phyloP scores from a whole-genome alignment of 768 basidiomycete species.

The Pleurotus ostreatus region DNA sequence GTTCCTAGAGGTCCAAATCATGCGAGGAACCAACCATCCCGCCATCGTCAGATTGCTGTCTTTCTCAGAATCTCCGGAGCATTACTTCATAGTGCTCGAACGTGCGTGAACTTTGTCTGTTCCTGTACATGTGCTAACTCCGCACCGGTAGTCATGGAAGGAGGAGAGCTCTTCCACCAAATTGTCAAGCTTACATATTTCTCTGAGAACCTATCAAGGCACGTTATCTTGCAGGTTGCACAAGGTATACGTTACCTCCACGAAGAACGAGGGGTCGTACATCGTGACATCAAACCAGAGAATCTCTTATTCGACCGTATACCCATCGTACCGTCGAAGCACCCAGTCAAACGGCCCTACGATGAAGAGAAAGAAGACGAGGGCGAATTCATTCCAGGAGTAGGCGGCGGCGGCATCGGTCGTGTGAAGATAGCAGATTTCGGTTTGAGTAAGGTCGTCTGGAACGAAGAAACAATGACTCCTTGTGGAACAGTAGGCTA shows the following conservation, averaged over 20 bases:
- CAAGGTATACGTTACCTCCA: constrained; percentile 93
- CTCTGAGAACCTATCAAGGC: constrained; percentile 93
- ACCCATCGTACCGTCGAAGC: constrained; percentile 83
- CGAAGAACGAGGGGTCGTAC: constrained; percentile 96
- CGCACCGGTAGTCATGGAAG: constrained; percentile 75
- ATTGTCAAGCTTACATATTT: constrained; percentile 99
- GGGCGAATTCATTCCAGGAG: constrained; percentile 87
- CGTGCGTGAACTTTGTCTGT: constrained; percentile 41
- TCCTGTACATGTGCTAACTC: constrained; percentile 14
- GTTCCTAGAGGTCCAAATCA: constrained; percentile 91
- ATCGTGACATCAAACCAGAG: constrained; percentile 99
- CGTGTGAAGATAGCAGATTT: constrained; percentile 99
- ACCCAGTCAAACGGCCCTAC: constrained; percentile 74
- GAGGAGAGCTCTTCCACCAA: constrained; percentile 97
- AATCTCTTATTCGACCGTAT: constrained; percentile 93
- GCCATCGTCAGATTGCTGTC: constrained; percentile 87
- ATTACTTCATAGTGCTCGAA: constrained; percentile 94
- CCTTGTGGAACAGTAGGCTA: constrained; percentile 99
- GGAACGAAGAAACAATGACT: constrained; percentile 99
- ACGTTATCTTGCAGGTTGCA: constrained; percentile 95
- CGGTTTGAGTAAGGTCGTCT: constrained; percentile 94
- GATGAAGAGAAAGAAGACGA: constrained; percentile 99
- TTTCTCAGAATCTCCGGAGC: constrained; percentile 88
- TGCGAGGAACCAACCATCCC: constrained; percentile 93
- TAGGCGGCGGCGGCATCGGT: constrained; percentile 97